A percentile compares a stretch with the other conserved stretches of the same genome.
phyloP scores from a whole-genome alignment of 768 basidiomycete genomes.

The Neoboletus subvelutipes region DNA sequence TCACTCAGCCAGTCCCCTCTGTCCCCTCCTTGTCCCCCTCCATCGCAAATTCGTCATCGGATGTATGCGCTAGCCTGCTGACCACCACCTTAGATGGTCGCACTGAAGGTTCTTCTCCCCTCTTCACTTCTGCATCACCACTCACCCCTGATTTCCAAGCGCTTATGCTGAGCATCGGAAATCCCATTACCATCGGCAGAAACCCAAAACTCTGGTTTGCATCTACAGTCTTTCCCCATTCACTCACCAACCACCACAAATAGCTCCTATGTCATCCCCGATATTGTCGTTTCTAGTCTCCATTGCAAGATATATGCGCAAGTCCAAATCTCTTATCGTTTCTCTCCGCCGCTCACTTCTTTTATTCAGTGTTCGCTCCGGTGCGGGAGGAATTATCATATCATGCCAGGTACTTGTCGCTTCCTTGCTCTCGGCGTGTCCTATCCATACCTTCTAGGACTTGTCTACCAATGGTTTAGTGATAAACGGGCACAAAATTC shows the following conservation, averaged over 20 bases:
- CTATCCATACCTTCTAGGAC: slow-evolving; percentile 47
- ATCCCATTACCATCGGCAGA: slow-evolving; percentile 68
- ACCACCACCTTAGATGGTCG: slow-evolving; percentile 58
- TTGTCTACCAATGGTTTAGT: slow-evolving; percentile 72
- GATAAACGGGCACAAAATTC: slow-evolving; percentile 68
- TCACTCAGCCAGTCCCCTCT: slow-evolving; percentile 33
- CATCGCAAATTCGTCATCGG: slow-evolving; percentile 10
- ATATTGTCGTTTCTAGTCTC: slow-evolving; percentile 62
- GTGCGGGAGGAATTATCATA: slow-evolving; percentile 69
- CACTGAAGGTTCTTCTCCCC: slow-evolving; percentile 53
- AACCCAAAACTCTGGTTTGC: slow-evolving; percentile 64
- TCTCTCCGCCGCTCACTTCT: neutral
- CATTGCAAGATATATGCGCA: slow-evolving; percentile 84
- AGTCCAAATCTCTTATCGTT: slow-evolving; percentile 20
- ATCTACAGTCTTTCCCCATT: neutral
- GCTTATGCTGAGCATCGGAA: slow-evolving; percentile 57
- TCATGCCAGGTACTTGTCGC: slow-evolving; percentile 63
- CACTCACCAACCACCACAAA: slow-evolving; percentile 1
- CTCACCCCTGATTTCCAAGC: slow-evolving; percentile 38
- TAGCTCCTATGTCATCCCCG: slow-evolving; percentile 62
- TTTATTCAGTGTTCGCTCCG: slow-evolving; percentile 57
- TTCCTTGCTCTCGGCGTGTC: neutral
- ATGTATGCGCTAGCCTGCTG: slow-evolving; percentile 73
- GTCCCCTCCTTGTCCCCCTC: slow-evolving; percentile 20
- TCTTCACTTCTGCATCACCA: neutral